Evolutionary conservation across 495 filamentous ascomycete species (phyloP).

Genomic region (Oleoguttula mirabilis): DNA sequence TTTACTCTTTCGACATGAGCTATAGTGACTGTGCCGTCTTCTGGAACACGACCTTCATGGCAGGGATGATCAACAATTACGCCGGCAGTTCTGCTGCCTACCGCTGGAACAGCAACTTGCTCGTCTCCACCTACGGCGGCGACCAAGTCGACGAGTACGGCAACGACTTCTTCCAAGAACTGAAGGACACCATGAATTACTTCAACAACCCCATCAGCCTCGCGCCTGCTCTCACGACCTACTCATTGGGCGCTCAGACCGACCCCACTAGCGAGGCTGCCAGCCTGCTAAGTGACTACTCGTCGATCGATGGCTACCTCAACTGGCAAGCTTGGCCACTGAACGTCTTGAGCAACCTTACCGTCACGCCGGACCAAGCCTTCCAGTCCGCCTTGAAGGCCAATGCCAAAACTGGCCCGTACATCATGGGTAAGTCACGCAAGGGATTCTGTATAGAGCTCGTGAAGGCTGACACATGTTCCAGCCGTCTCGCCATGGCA

Average conservation of each 20-base stretch:
- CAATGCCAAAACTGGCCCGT: constrained; percentile 18
- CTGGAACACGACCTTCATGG: constrained; percentile 23
- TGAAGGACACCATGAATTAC: constrained; percentile 10
- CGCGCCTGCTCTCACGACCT: constrained; percentile 17
- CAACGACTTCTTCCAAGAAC: constrained; percentile 20
- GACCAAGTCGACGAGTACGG: constrained; percentile 18
- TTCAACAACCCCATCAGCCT: constrained; percentile 11
- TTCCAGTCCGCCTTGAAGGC: constrained; percentile 17
- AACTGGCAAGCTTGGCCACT: constrained; percentile 25
- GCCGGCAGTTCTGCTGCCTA: constrained; percentile 14
- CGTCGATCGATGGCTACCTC: constrained; percentile 19
- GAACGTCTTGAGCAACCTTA: constrained; percentile 14
- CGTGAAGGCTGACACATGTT: neutral
- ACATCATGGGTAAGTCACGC: constrained; percentile 21
- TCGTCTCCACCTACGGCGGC: constrained; percentile 23
- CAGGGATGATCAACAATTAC: constrained; percentile 14
- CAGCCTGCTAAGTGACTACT: constrained; percentile 8
- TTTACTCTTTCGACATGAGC: constrained; percentile 21
- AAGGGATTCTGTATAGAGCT: neutral
- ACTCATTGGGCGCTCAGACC: constrained; percentile 13
- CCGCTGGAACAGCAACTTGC: constrained; percentile 21
- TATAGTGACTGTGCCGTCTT: constrained; percentile 13
- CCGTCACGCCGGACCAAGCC: constrained; percentile 15
- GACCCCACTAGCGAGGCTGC: constrained; percentile 4
- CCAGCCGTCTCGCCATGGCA: constrained; percentile 22